A percentile compares a stretch with the other conserved stretches of the same genome.
Evolutionary conservation across 495 filamentous ascomycete genomes (phyloP).

Genomic region (Durotheca rogersii): DNA sequence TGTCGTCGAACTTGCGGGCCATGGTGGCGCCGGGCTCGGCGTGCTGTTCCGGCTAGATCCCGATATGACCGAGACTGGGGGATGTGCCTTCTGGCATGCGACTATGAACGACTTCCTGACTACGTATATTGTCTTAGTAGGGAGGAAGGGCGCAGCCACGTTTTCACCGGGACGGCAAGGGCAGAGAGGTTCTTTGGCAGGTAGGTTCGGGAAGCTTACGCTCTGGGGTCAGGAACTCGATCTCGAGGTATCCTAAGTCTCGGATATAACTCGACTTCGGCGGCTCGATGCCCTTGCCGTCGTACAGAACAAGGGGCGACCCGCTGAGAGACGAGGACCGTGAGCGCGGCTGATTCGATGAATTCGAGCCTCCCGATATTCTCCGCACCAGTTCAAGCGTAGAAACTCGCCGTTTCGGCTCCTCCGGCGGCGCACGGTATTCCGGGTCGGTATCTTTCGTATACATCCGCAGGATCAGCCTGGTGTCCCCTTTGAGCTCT

Average conservation of each 20-base stretch:
- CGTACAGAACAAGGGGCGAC: constrained; percentile 4
- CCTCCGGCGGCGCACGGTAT: neutral
- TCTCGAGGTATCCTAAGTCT: constrained; percentile 20
- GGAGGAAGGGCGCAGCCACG: too few species aligned
- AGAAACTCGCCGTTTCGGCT: constrained; percentile 3
- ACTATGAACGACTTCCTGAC: constrained; percentile 29
- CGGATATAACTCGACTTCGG: constrained; percentile 18
- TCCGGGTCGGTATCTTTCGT: constrained; percentile 12
- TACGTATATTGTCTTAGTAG: too few species aligned
- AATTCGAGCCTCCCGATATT: constrained; percentile 5
- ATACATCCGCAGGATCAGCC: constrained; percentile 15
- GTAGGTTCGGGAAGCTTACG: constrained; percentile 1
- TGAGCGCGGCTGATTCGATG: constrained; percentile 1
- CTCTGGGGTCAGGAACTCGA: constrained; percentile 21
- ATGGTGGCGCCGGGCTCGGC: constrained; percentile 4
- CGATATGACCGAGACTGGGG: neutral
- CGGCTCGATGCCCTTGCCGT: constrained; percentile 10
- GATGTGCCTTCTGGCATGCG: constrained; percentile 28
- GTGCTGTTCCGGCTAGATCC: constrained; percentile 8
- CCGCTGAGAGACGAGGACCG: constrained; percentile 1
- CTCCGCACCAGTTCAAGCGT: constrained; percentile 4
- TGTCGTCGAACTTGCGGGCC: constrained; percentile 8
- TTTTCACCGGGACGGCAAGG: too few species aligned
- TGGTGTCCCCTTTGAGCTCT: constrained; percentile 20
- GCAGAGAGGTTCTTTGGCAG: too few species aligned